phyloP scores from a whole-genome alignment of 345 rosid species.

The Brassica juncea region DNA sequence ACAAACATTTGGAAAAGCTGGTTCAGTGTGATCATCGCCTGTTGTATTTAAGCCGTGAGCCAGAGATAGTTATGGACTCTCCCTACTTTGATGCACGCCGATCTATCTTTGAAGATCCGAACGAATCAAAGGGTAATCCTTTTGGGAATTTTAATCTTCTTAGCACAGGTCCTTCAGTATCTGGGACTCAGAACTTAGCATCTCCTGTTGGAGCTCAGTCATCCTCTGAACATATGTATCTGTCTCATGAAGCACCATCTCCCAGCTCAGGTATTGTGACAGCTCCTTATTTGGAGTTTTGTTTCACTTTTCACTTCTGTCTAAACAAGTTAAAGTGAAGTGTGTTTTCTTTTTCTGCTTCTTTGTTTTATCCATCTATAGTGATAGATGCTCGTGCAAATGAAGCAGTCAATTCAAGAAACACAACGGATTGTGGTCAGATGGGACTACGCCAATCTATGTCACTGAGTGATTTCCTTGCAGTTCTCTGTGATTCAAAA shows the following conservation, averaged over 20 bases:
- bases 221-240: slow-evolving; percentile 64
- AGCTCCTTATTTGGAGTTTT: background rate
- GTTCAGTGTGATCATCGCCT: slow-evolving; percentile 93
- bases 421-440: slow-evolving; percentile 47
- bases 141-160: slow-evolving; percentile 46
- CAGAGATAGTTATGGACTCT: slow-evolving; percentile 69
- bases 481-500: background rate
- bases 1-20: slow-evolving; percentile 92
- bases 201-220: slow-evolving; percentile 72
- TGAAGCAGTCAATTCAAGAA: slow-evolving; percentile 70
- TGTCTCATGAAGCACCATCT: slow-evolving; percentile 76
- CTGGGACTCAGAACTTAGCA: slow-evolving; percentile 61
- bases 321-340: background rate
- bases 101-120: slow-evolving; percentile 72
- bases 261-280: slow-evolving; percentile 76
- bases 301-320: background rate
- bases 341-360: background rate
- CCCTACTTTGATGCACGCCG: slow-evolving; percentile 72
- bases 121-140: slow-evolving; percentile 55
- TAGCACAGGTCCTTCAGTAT: slow-evolving; percentile 45
- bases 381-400: slow-evolving; percentile 63
- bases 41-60: slow-evolving; percentile 77
- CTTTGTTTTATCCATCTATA: slow-evolving; percentile 28
- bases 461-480: background rate
- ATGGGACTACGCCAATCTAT: slow-evolving; percentile 36